Conservation (phyloP, 2,329 filamentous ascomycete species). For the Acrodontium crateriforme region DNA sequence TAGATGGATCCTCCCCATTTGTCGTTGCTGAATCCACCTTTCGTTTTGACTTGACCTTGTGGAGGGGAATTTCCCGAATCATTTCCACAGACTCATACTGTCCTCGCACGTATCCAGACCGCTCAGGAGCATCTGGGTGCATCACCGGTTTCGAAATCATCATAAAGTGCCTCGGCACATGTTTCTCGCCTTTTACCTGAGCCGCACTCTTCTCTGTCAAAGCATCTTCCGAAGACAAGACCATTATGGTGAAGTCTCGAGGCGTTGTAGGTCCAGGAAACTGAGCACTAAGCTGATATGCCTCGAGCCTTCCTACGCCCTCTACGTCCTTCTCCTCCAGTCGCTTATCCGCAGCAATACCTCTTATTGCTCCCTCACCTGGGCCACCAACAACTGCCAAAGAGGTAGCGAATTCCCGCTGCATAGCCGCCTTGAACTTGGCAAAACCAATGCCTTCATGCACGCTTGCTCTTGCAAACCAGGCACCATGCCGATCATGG, state of each 20-base stretch:
- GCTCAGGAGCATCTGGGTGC: slow-evolving; percentile 58
- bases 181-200: slow-evolving; percentile 18
- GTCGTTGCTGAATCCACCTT: slow-evolving; percentile 12
- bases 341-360: slow-evolving; percentile 67
- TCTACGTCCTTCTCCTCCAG: slow-evolving; percentile 50
- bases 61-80: slow-evolving; percentile 64
- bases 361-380: slow-evolving; percentile 63
- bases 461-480: slow-evolving; percentile 78
- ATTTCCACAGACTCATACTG: slow-evolving; percentile 86
- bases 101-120: slow-evolving; percentile 65
- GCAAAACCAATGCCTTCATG: slow-evolving; percentile 66
- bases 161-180: slow-evolving; percentile 58
- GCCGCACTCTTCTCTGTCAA: slow-evolving; percentile 32
- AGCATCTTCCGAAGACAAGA: slow-evolving; percentile 50
- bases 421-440: slow-evolving; percentile 63
- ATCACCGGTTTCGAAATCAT: slow-evolving; percentile 73
- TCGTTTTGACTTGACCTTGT: slow-evolving; percentile 20
- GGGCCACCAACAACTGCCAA: slow-evolving; percentile 56
- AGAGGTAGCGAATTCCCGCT: slow-evolving; percentile 67
- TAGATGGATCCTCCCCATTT: slow-evolving; percentile 10
- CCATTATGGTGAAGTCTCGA: slow-evolving; percentile 71
- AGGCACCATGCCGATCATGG: slow-evolving; percentile 70
- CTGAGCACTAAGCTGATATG: slow-evolving; percentile 76
- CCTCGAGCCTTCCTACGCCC: slow-evolving; percentile 50
- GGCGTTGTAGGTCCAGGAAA: slow-evolving; percentile 82